phyloP scores from a whole-genome alignment of 257 asterid genomes.

The Salvia miltiorrhiza region DNA sequence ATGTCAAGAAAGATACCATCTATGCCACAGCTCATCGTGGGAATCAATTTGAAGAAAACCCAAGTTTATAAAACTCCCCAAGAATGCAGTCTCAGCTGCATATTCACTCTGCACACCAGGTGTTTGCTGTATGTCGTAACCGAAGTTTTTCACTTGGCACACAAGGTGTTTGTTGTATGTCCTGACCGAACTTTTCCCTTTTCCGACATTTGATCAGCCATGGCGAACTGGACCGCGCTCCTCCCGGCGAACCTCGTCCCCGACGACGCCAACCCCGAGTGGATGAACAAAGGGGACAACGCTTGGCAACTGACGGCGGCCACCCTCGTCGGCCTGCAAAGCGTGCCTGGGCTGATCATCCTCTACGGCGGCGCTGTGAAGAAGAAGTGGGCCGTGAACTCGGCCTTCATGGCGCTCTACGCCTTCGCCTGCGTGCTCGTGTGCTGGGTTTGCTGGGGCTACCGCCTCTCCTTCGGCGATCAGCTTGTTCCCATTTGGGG shows the following conservation, averaged over 20 bases:
- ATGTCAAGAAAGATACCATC: neutral
- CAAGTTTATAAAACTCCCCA: neutral
- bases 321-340: neutral
- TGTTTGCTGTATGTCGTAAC: neutral
- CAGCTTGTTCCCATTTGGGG: neutral
- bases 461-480: conserved; percentile 2
- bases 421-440: conserved; percentile 4
- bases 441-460: conserved; percentile 3
- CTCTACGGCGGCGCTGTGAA: neutral
- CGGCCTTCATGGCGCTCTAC: neutral
- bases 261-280: neutral
- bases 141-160: neutral
- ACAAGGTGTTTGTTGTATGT: neutral
- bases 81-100: neutral
- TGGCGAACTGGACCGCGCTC: neutral
- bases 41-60: neutral
- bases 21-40: neutral
- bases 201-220: neutral
- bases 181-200: neutral
- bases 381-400: conserved; percentile 5
- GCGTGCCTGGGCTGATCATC: conserved; percentile 5
- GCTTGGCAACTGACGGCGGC: neutral
- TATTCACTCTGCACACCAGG: neutral
- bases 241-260: neutral
- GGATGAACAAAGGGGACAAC: neutral